Evolutionary conservation across 371 early-diverging fungal species (phyloP).

Genomic region (Smittium mucronatum): DNA sequence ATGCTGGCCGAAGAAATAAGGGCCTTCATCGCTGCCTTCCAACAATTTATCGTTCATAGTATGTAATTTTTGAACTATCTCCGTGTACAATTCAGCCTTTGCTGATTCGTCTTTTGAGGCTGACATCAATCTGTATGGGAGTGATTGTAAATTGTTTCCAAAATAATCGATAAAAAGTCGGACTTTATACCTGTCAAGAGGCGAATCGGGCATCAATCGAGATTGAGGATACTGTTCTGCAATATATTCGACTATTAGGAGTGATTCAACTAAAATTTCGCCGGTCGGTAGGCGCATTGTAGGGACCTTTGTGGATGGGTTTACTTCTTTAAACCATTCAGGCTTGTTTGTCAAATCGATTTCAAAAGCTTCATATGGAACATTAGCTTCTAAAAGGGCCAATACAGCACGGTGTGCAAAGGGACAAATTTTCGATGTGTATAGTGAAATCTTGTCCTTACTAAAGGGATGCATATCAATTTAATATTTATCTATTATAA

Average conservation of each 20-base stretch:
- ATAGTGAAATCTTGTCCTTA: slow-evolving; percentile 25
- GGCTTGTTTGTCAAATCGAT: slow-evolving; percentile 52
- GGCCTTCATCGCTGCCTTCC: slow-evolving; percentile 39
- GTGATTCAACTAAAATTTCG: slow-evolving; percentile 49
- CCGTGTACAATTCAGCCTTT: slow-evolving; percentile 7
- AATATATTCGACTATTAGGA: slow-evolving; percentile 74
- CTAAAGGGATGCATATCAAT: slow-evolving; percentile 12
- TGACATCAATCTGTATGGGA: slow-evolving; percentile 24
- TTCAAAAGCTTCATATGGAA: slow-evolving; percentile 34
- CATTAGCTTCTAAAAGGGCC: slow-evolving; percentile 38
- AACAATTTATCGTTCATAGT: slow-evolving; percentile 32
- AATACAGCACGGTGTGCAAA: slow-evolving; percentile 49
- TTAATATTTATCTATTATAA: no score
- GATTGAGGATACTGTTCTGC: slow-evolving; percentile 57
- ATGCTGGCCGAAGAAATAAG: slow-evolving; percentile 42
- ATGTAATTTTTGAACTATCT: slow-evolving; percentile 8
- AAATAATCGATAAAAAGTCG: slow-evolving; percentile 46
- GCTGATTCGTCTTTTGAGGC: slow-evolving; percentile 20
- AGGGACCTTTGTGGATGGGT: slow-evolving; percentile 63
- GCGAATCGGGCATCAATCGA: slow-evolving; percentile 53
- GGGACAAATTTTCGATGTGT: slow-evolving; percentile 40
- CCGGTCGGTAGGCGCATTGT: slow-evolving; percentile 47
- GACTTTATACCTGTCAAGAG: slow-evolving; percentile 42
- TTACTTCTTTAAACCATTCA: slow-evolving; percentile 42
- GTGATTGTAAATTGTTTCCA: slow-evolving; percentile 13